Conservation (phyloP, 129 eudicot genomes). For the Silybum marianum region DNA sequence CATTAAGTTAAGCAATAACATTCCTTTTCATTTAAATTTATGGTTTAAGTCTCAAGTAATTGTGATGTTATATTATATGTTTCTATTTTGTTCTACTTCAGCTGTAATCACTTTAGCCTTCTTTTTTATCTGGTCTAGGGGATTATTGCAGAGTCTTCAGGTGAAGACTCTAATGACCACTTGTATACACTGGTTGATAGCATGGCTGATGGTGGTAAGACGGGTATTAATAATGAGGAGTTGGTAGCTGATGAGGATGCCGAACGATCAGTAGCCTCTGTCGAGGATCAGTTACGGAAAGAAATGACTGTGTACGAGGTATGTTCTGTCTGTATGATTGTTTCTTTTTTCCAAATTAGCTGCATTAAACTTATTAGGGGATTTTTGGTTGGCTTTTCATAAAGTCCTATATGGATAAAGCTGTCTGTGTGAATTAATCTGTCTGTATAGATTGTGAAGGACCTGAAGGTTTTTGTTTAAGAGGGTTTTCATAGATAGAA, state of each 20-base stretch:
- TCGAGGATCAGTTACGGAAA: conserved; percentile 86
- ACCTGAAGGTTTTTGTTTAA: no score
- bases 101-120: not conserved
- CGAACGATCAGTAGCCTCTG: conserved; percentile 83
- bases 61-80: not conserved
- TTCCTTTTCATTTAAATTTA: not conserved
- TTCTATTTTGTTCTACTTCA: not conserved
- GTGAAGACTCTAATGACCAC: conserved; percentile 56
- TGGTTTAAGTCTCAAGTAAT: not conserved
- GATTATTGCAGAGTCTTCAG: conserved; percentile 64
- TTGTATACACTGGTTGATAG: conserved; percentile 69
- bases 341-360: not conserved
- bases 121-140: conserved; percentile 56
- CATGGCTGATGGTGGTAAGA: conserved; percentile 55
- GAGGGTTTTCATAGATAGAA: no score
- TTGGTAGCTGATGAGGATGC: conserved; percentile 83
- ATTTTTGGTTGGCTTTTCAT: no score
- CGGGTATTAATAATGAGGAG: conserved; percentile 59
- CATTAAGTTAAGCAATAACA: not conserved
- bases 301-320: conserved; percentile 99
- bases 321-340: conserved; percentile 16
- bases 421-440: no score
- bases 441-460: no score
- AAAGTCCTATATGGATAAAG: no score
- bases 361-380: conserved; percentile 18